Conservation (phyloP, 805 yeast species). For the Candida saitoana region DNA sequence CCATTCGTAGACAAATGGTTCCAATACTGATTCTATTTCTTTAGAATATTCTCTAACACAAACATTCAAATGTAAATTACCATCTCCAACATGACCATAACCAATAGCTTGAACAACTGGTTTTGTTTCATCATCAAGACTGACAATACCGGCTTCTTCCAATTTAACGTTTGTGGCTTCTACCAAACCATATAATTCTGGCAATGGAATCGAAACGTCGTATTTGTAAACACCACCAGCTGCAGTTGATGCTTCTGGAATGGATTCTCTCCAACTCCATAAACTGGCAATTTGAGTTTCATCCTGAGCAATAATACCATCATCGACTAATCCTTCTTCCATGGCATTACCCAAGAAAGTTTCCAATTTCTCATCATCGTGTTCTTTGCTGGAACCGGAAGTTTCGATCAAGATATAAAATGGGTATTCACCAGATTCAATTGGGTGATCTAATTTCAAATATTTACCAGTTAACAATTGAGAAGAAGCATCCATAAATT, state of each 20-base stretch:
- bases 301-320: conserved; percentile 95
- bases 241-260: conserved; percentile 82
- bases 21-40: conserved; percentile 73
- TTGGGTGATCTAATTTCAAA: conserved; percentile 64
- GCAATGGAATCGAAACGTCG: conserved; percentile 88
- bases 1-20: conserved; percentile 95
- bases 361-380: conserved; percentile 88
- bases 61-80: conserved; percentile 90
- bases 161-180: conserved; percentile 69
- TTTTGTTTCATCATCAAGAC: conserved; percentile 52
- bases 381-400: conserved; percentile 90
- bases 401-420: conserved; percentile 92
- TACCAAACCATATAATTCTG: conserved; percentile 76
- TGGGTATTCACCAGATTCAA: conserved; percentile 72
- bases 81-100: conserved; percentile 98
- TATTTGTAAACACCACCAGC: conserved; percentile 96
- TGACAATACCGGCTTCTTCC: conserved; percentile 52
- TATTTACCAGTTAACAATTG: conserved; percentile 62
- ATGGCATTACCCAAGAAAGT: conserved; percentile 75
- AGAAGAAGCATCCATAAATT: conserved; percentile 79
- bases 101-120: conserved; percentile 92
- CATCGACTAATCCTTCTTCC: conserved; percentile 81
- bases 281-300: conserved; percentile 77
- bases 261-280: conserved; percentile 95
- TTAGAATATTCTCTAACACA: conserved; percentile 81